Evolutionary conservation across 108 stramenopile genomes (phyloP).

Genomic region (Skeletonema menzelii): DNA sequence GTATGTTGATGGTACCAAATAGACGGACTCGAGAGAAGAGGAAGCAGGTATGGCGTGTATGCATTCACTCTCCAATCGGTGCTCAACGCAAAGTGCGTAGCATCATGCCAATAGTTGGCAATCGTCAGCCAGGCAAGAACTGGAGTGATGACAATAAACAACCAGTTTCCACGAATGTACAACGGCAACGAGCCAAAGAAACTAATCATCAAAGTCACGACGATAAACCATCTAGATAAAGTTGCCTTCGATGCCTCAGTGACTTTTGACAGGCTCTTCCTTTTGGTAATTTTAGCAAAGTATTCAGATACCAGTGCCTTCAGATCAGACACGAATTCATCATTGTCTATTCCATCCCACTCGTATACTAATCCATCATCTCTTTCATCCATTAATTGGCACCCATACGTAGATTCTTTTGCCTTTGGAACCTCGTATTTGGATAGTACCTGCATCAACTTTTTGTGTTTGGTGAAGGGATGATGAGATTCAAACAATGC

Average conservation of each 20-base stretch:
- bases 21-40: conserved; percentile 52
- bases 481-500: conserved; percentile 64
- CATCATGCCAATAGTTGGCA: conserved; percentile 63
- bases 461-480: conserved; percentile 31
- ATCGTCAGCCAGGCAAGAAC: conserved; percentile 45
- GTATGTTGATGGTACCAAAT: conserved; percentile 66
- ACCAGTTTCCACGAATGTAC: conserved; percentile 40
- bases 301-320: conserved; percentile 27
- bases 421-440: conserved; percentile 44
- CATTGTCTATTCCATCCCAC: conserved; percentile 49
- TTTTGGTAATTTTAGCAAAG: conserved; percentile 45
- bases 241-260: conserved; percentile 53
- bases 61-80: conserved; percentile 60
- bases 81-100: conserved; percentile 49
- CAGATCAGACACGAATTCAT: conserved; percentile 45
- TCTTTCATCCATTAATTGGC: conserved; percentile 30
- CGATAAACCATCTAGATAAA: conserved; percentile 35
- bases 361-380: conserved; percentile 52
- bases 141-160: conserved; percentile 46
- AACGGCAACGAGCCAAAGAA: conserved; percentile 42
- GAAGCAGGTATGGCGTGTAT: conserved; percentile 51
- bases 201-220: conserved; percentile 18
- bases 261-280: conserved; percentile 21
- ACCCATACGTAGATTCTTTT: conserved; percentile 6
- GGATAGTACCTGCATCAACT: conserved; percentile 36